Evolutionary conservation across 805 yeast genomes (phyloP).

Genomic region (Wickerhamomyces pijperi): DNA sequence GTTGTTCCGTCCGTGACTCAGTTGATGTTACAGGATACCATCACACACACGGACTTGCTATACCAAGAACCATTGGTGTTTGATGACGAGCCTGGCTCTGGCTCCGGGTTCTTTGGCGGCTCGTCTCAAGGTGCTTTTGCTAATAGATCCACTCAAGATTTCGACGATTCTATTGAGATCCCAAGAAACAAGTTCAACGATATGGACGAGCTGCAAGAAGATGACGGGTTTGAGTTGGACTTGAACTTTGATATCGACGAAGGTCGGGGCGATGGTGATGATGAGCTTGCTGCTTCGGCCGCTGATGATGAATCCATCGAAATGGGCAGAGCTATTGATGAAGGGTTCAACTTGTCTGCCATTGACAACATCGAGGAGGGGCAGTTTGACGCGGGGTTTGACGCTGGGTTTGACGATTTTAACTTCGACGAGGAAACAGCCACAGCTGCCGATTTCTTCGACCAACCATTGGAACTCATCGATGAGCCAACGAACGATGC

Average conservation of each 20-base stretch:
- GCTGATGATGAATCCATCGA: conserved; percentile 27
- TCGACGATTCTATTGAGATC: conserved; percentile 55
- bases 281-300: background rate
- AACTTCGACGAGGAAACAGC: conserved; percentile 6
- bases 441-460: conserved; percentile 6
- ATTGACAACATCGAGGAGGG: background rate
- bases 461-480: conserved; percentile 11
- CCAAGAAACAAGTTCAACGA: conserved; percentile 38
- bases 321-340: conserved; percentile 8
- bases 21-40: conserved; percentile 62
- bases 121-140: conserved; percentile 4
- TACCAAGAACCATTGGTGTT: conserved; percentile 46
- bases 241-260: conserved; percentile 30
- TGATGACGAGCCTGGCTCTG: conserved; percentile 19
- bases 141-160: conserved; percentile 13
- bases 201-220: conserved; percentile 19
- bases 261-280: conserved; percentile 1
- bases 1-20: conserved; percentile 48
- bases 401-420: conserved; percentile 1
- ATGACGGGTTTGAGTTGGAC: conserved; percentile 43
- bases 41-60: conserved; percentile 66
- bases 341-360: conserved; percentile 11
- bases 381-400: no score
- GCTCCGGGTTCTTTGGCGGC: conserved; percentile 10
- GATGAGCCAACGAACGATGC: conserved; percentile 10